These are phyloP conservation scores for Ustilaginoidea virens DNA, from an alignment of 2,329 filamentous ascomycete genomes.

Conservation along the genomic window DNA sequence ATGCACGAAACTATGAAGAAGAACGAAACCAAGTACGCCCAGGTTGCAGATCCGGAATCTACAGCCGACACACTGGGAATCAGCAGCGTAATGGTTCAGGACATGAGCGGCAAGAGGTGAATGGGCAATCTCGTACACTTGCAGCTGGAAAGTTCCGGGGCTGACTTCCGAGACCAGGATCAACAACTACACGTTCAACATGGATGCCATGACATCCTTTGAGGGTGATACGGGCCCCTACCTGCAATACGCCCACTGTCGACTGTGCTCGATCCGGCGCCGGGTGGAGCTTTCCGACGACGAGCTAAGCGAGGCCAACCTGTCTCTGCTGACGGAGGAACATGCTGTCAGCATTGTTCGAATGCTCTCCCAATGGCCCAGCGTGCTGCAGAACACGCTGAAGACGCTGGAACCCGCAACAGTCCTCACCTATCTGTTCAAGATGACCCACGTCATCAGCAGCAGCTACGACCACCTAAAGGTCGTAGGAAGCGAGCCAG, in stretches of 20 bases:
- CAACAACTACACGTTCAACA: conserved; percentile 59
- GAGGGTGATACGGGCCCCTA: conserved; percentile 78
- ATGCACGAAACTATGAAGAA: conserved; percentile 97
- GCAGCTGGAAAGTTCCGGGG: too few species aligned
- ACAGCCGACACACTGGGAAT: conserved; percentile 85
- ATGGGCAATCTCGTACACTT: too few species aligned
- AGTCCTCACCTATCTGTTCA: conserved; percentile 52
- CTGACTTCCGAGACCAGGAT: conserved; percentile 20
- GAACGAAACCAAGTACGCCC: conserved; percentile 79
- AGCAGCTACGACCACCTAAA: conserved; percentile 70
- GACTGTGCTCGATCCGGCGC: conserved; percentile 49
- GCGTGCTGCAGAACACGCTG: conserved; percentile 69
- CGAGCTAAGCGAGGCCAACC: conserved; percentile 47
- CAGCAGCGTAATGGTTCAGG: conserved; percentile 92
- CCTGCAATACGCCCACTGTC: conserved; percentile 69
- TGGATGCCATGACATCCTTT: conserved; percentile 69
- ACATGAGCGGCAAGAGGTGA: conserved; percentile 94
- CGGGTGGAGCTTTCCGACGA: conserved; percentile 36
- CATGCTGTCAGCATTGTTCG: conserved; percentile 62
- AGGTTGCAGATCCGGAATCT: conserved; percentile 68
- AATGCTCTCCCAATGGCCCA: conserved; percentile 69
- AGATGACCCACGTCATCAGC: conserved; percentile 70
- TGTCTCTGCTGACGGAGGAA: conserved; percentile 52
- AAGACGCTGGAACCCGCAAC: conserved; percentile 64
- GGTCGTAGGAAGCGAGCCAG: conserved; percentile 64